Conservation (phyloP, 352 stramenopile genomes). For the Phytophthora gonapodyides region DNA sequence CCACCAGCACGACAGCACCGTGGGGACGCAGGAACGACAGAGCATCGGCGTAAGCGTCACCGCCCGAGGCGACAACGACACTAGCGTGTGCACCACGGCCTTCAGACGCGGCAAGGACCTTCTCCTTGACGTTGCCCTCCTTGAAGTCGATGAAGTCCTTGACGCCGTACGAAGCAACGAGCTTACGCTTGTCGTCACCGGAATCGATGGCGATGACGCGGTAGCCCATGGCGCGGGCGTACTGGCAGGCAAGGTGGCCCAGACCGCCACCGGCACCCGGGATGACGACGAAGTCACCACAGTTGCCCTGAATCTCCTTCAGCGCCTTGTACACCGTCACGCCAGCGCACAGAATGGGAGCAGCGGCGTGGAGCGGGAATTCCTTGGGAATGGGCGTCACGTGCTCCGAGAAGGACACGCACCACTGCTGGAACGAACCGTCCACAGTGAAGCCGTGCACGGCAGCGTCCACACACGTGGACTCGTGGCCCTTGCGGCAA, state of each 20-base stretch:
- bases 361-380: constrained; percentile 46
- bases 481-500: constrained; percentile 52
- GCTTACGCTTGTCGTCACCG: constrained; percentile 57
- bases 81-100: constrained; percentile 61
- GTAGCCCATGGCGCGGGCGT: constrained; percentile 67
- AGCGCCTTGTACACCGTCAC: constrained; percentile 87
- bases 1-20: constrained; percentile 70
- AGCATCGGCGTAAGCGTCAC: constrained; percentile 51
- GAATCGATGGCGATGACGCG: constrained; percentile 75
- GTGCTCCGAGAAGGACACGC: constrained; percentile 68
- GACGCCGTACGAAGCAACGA: constrained; percentile 64
- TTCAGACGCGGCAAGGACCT: constrained; percentile 42
- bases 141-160: constrained; percentile 73
- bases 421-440: constrained; percentile 58
- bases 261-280: constrained; percentile 68
- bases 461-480: constrained; percentile 37
- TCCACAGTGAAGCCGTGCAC: constrained; percentile 39
- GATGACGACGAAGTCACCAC: constrained; percentile 58
- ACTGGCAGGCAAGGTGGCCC: constrained; percentile 82
- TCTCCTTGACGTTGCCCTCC: constrained; percentile 47
- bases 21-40: constrained; percentile 63
- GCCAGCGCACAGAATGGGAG: constrained; percentile 84
- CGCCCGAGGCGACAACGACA: constrained; percentile 71
- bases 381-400: constrained; percentile 73
- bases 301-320: constrained; percentile 50